A percentile compares a stretch with the other conserved stretches of the same genome.
These are phyloP conservation scores for Actinomucor elegans DNA, from an alignment of 371 early-diverging fungal species.

Conservation along the genomic window DNA sequence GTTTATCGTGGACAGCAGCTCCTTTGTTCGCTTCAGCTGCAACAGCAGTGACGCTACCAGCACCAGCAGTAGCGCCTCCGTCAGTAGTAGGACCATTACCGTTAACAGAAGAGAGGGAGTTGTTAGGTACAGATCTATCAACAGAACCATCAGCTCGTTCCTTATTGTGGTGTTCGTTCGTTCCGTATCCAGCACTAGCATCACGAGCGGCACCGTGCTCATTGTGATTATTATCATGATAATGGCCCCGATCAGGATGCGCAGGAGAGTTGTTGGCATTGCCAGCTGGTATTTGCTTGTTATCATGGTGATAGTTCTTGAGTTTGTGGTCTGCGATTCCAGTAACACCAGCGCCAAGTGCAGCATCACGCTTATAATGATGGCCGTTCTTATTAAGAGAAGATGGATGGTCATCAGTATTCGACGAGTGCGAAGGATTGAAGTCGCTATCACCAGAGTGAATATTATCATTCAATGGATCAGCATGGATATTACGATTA, in stretches of 20 bases:
- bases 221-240: too few species aligned
- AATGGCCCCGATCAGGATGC: too few species aligned
- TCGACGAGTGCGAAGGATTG: background rate
- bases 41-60: background rate
- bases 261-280: too few species aligned
- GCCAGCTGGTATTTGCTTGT: background rate
- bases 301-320: background rate
- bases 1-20: background rate
- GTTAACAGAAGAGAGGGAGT: too few species aligned
- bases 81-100: too few species aligned
- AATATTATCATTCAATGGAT: too few species aligned
- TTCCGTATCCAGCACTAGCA: too few species aligned
- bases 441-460: too few species aligned
- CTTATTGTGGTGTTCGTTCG: too few species aligned
- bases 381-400: background rate
- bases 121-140: too few species aligned
- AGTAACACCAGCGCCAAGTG: constrained; percentile 13
- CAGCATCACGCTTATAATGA: constrained; percentile 10
- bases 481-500: too few species aligned
- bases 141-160: background rate
- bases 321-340: constrained; percentile 8
- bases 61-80: background rate
- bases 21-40: background rate
- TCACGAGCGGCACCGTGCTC: too few species aligned
- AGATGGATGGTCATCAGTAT: background rate